These are phyloP conservation scores for Arabidopsis arenosa DNA, from an alignment of 345 rosid genomes.

Conservation along the genomic window DNA sequence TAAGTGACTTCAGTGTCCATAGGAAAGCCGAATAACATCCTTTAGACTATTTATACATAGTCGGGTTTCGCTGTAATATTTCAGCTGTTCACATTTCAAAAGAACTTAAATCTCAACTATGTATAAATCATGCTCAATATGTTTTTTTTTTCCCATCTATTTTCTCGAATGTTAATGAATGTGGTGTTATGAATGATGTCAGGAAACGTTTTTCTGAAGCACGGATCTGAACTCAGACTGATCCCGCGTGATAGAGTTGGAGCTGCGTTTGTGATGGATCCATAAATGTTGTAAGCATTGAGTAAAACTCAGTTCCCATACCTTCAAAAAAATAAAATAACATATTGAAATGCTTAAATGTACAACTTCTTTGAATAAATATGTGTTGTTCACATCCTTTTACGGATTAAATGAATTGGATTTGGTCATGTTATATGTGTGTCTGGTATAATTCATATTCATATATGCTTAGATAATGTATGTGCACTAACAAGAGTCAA, in stretches of 20 bases:
- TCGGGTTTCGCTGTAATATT: neutral
- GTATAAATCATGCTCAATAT: neutral
- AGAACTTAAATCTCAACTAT: neutral
- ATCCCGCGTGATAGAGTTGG: conserved; percentile 98
- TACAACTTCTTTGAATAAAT: conserved; percentile 33
- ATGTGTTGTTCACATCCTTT: conserved; percentile 14
- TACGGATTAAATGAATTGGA: neutral
- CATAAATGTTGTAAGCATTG: conserved; percentile 6
- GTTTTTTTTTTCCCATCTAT: neutral
- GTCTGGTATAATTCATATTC: neutral
- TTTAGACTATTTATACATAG: neutral
- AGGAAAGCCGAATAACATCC: neutral
- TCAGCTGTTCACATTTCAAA: neutral
- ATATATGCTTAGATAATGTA: neutral
- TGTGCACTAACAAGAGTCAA: neutral
- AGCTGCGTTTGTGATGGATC: conserved; percentile 43
- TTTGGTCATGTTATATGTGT: neutral
- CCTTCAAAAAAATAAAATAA: neutral
- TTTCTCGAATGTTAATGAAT: neutral
- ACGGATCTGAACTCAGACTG: conserved; percentile 92
- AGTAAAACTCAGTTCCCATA: neutral
- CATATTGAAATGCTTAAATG: conserved; percentile 11
- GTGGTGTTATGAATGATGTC: conserved; percentile 26
- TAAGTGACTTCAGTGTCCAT: neutral
- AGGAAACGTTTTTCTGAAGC: conserved; percentile 98